Percentiles rank a stretch among this genome's conserved stretches.
Conservation (phyloP, 306 rosid genomes). For the Gillenia trifoliata region DNA sequence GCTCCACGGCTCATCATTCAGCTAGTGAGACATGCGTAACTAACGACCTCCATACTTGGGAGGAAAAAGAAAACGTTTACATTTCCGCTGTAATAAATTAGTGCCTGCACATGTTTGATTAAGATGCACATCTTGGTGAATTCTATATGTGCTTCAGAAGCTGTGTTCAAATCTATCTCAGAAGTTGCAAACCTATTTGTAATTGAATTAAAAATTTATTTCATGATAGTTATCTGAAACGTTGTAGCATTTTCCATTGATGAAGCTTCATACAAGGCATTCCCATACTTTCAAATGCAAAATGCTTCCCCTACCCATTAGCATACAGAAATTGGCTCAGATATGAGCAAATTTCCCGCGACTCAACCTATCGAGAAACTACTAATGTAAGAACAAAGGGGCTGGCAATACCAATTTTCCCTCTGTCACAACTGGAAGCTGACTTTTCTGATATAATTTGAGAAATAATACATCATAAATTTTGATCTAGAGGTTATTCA, state of each 20-base stretch:
- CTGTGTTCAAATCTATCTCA: not conserved
- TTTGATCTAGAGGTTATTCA: slow-evolving; percentile 15
- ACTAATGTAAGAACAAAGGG: not conserved
- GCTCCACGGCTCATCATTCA: not conserved
- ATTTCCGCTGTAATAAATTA: not conserved
- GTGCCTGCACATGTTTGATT: not conserved
- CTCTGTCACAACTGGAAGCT: not conserved
- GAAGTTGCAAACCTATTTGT: too few species aligned
- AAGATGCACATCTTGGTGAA: not conserved
- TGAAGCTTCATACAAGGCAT: not conserved
- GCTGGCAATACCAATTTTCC: not conserved
- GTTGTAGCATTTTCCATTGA: not conserved
- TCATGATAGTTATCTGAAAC: not conserved
- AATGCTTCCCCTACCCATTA: not conserved
- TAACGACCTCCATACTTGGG: not conserved
- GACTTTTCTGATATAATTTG: not conserved
- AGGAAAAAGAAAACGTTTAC: not conserved
- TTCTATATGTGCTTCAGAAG: not conserved
- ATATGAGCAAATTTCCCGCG: not conserved
- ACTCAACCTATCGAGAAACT: not conserved
- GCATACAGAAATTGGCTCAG: not conserved
- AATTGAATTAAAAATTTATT: too few species aligned
- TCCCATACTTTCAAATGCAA: not conserved
- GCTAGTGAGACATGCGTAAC: not conserved
- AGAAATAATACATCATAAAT: not conserved